Evolutionary conservation across 768 basidiomycete species (phyloP).

Genomic region (Suillus hirtellus): DNA sequence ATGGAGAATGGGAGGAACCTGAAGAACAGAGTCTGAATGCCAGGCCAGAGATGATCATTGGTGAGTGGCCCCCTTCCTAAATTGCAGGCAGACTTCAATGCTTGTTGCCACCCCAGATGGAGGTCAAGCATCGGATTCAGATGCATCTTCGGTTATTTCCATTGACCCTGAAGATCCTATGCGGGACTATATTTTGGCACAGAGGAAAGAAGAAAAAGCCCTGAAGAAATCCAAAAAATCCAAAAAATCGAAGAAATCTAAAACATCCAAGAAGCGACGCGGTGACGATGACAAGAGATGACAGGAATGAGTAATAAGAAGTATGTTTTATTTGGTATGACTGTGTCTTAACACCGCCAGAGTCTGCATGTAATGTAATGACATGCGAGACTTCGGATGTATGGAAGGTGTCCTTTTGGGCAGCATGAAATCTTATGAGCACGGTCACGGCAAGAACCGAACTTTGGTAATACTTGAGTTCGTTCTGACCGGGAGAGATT

Average conservation of each 20-base stretch:
- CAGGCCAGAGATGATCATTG: conserved; percentile 67
- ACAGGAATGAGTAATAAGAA: not conserved
- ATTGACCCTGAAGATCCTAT: conserved; percentile 98
- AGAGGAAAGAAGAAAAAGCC: conserved; percentile 71
- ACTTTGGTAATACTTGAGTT: not conserved
- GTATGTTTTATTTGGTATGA: not conserved
- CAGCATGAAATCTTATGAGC: not conserved
- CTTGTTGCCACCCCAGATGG: conserved; percentile 41
- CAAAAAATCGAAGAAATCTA: conserved; percentile 61
- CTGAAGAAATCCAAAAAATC: conserved; percentile 62
- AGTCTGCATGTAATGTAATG: not conserved
- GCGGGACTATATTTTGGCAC: conserved; percentile 84
- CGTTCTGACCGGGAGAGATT: not conserved
- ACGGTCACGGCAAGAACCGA: not conserved
- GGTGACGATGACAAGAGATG: not conserved
- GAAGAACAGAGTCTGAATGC: conserved; percentile 90
- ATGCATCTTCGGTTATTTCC: conserved; percentile 58
- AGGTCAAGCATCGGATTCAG: conserved; percentile 61
- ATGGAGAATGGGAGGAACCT: conserved; percentile 82
- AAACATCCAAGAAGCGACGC: conserved; percentile 76
- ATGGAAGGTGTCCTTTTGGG: not conserved
- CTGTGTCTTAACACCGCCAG: not conserved
- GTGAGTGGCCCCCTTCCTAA: conserved; percentile 36
- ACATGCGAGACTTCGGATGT: not conserved
- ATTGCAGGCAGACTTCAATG: not conserved